Percentiles rank a stretch among this genome's conserved stretches.
phyloP scores from a whole-genome alignment of 768 basidiomycete species.

The Inosperma sp. region DNA sequence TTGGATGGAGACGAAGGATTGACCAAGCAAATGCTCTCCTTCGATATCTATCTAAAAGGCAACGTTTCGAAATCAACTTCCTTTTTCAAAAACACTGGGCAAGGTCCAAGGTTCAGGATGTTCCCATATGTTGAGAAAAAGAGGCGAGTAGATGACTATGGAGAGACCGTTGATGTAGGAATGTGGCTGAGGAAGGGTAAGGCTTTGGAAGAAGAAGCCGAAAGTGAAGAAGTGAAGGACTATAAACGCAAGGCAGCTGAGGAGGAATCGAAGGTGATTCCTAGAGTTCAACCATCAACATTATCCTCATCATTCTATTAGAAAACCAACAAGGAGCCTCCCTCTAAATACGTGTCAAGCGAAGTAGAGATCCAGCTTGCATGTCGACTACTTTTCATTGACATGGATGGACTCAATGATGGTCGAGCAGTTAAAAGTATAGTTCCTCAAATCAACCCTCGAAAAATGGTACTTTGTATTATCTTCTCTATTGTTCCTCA shows the following conservation, averaged over 20 bases:
- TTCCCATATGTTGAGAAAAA: conserved; percentile 96
- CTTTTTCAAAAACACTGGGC: conserved; percentile 79
- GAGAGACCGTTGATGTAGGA: conserved; percentile 91
- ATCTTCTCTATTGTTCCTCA: not conserved
- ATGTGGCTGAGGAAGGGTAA: conserved; percentile 94
- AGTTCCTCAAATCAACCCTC: conserved; percentile 91
- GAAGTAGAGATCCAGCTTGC: conserved; percentile 74
- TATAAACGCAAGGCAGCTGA: conserved; percentile 59
- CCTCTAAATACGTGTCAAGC: conserved; percentile 84
- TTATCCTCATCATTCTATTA: conserved; percentile 26
- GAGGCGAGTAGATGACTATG: conserved; percentile 89
- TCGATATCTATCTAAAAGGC: conserved; percentile 97
- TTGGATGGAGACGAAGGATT: conserved; percentile 73
- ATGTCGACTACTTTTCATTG: conserved; percentile 85
- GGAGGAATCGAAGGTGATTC: conserved; percentile 73
- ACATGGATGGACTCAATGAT: conserved; percentile 95
- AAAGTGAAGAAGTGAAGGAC: conserved; percentile 76
- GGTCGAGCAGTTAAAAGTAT: conserved; percentile 96
- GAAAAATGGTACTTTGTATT: conserved; percentile 71
- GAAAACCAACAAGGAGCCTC: conserved; percentile 77
- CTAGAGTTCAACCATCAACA: not conserved
- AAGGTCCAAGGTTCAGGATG: conserved; percentile 86
- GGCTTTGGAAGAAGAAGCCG: conserved; percentile 85
- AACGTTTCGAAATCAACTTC: conserved; percentile 82
- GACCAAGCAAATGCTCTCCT: conserved; percentile 74